Evolutionary conservation across 2,329 filamentous ascomycete genomes (phyloP), one percentile per base, ranked within the genome.

Genomic region (Hypoxylon sp.): DNA sequence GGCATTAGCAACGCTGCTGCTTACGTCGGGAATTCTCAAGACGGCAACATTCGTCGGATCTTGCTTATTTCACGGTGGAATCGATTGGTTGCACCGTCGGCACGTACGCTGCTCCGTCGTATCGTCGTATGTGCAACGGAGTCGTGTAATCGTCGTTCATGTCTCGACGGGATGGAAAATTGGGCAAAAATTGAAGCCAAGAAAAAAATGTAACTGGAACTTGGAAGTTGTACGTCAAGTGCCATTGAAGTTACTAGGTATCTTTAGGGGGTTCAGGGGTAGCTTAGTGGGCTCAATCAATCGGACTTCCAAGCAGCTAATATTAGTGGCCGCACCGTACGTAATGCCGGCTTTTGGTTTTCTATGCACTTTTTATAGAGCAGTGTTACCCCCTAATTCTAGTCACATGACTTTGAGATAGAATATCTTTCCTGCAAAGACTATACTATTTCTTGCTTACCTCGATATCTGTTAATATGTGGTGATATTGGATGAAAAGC

Each of bases 1-100:
- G 74, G 74, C 77, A 79, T 79, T 72, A 65, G 72, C 61, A 44
- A 44, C 21, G 39, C 39, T 44, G 39, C 39, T 44, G 17, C 62
- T 31, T 46, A 27, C 24, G 24, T 44, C 37, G 47, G 37, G 51
- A 17, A 21, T 48, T 11, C 31, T 27, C 46, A 48, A n/a, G 37
- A 42, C 39, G 67, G 63, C 53, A 56, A 54, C 71, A 70, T 71
- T 68, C 58, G 58, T 53, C 35, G 44, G 15, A 29, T 32, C 29
- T 50, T 51, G 21, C 35, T 31, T 52, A 7, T 29, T 50, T 31
- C 50, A 27, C 15, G 31, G 31, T 21, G 55, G 55, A 19, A 51
- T 52, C 21, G 56, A 31, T 39, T 31, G 46, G 21, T 44, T 17
- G 21, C 32, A 48, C 24, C 32, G 24, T 60, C 56, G 47, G 56